Evolutionary conservation across 1,139 yeast species (phyloP).

Genomic region (Debaryomyces sp.): DNA sequence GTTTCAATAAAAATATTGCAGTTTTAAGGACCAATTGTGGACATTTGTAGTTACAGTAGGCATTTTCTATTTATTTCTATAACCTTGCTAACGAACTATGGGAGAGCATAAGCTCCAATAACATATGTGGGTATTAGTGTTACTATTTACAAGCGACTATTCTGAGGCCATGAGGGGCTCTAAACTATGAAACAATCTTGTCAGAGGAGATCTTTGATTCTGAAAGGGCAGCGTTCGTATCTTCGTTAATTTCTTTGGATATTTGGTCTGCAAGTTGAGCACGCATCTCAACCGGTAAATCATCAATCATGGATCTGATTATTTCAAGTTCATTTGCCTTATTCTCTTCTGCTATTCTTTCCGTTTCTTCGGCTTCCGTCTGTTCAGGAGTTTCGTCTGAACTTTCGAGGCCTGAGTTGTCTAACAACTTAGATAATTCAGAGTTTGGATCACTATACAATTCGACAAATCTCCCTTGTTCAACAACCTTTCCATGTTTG

Average conservation of each 20-base stretch:
- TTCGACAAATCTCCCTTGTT: conserved; percentile 44
- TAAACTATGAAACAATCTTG: conserved; percentile 1
- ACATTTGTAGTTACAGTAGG: conserved; percentile 1
- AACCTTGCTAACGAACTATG: not conserved
- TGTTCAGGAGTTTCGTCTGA: conserved; percentile 19
- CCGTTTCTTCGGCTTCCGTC: conserved; percentile 29
- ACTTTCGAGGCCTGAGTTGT: conserved; percentile 35
- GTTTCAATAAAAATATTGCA: conserved; percentile 3
- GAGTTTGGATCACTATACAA: conserved; percentile 46
- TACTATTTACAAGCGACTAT: conserved; percentile 3
- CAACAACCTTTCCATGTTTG: conserved; percentile 46
- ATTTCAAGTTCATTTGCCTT: conserved; percentile 22
- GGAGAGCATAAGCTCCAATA: not conserved
- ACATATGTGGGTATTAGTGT: not conserved
- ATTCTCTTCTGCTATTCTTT: conserved; percentile 22
- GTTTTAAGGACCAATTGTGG: not conserved
- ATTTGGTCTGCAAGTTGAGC: conserved; percentile 34
- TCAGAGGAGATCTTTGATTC: conserved; percentile 15
- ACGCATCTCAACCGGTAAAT: conserved; percentile 39
- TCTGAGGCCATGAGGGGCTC: not conserved
- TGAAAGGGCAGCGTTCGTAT: conserved; percentile 13
- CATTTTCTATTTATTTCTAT: not conserved
- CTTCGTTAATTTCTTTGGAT: conserved; percentile 26
- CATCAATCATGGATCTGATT: conserved; percentile 38
- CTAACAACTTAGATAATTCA: conserved; percentile 47